Percentiles rank a stretch among this genome's conserved stretches.
phyloP scores from a whole-genome alignment of 2,329 filamentous ascomycete species.

The Pseudogymnoascus sp. region DNA sequence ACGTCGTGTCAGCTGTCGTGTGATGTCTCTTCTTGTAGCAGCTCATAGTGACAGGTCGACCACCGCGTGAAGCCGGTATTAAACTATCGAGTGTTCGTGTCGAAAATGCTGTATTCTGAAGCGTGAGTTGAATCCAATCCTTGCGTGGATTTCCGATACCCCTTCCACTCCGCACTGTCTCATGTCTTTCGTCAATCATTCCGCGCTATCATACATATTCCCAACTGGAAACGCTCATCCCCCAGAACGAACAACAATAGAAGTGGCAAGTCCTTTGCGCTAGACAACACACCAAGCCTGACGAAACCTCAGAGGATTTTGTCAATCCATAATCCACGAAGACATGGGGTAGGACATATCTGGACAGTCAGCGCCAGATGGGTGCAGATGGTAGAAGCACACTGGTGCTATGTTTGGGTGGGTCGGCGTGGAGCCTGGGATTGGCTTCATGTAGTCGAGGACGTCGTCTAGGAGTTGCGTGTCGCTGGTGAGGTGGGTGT shows the following conservation, averaged over 20 bases:
- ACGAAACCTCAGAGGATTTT: background rate
- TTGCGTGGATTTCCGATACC: background rate
- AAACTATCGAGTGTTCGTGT: background rate
- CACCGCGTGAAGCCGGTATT: background rate
- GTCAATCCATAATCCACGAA: background rate
- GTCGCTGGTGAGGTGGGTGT: background rate
- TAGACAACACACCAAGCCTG: no score
- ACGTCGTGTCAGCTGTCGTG: background rate
- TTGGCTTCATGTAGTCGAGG: background rate
- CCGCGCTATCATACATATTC: background rate
- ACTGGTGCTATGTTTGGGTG: background rate
- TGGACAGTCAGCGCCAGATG: background rate
- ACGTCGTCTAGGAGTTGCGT: background rate
- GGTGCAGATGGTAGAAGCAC: background rate
- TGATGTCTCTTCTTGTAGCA: background rate
- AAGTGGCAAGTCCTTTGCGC: background rate
- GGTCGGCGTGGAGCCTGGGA: background rate
- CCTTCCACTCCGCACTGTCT: background rate
- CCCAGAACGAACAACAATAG: background rate
- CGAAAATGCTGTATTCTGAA: background rate
- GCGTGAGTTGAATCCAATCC: background rate
- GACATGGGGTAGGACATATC: background rate
- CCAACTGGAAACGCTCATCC: background rate
- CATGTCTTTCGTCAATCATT: background rate
- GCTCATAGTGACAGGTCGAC: background rate